Evolutionary conservation across 441 rosid species (phyloP), one percentile per base, ranked within the genome.

Genomic region (Cnidoscolus chayamansa): DNA sequence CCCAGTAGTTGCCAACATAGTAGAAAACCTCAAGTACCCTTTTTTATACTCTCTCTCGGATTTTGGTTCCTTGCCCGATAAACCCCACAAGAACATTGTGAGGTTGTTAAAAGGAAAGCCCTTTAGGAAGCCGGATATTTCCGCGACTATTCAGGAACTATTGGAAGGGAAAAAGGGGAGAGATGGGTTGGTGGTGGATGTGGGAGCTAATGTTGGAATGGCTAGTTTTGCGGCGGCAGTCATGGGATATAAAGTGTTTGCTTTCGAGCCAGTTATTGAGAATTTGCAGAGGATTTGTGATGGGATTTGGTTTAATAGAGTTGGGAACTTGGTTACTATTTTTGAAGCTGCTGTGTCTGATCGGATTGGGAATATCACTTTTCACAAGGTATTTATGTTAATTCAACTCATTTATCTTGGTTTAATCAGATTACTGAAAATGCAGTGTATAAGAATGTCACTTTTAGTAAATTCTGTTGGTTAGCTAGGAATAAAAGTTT

Each of bases 181-280:
- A 72, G 77, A 84, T 66, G 97, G 96, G 43, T 51, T 87, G 51
- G 84, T 95, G 32, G 83, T 95, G 49, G 98, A 94, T 78, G 97
- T 94, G 4, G 97, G 98, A 4, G 97, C 98, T 58, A 92, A 94
- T 82, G 96, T 94, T 10, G 97, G 97, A 3, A 93, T 95, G 98
- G 98, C 98, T 11, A 91, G 91, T 78, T 93, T 95, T 51, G 96
- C 97, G 0, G 96, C 98, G 0, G 87, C 98, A 0, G 96, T 87
- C 16, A 90, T 95, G 98, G 99, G 98, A 53, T 93, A 89, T 72
- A 88, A 65, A 76, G 98, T 93, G 15, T 72, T 91, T 76, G 90
- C 97, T 12, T 91, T 95, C 69, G 98, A 95, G 76, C 97, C 95
- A 25, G 97, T 93, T 63, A 78, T 87, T 48, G 99, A 95, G 87